Conservation (phyloP, 208 protist species). For the Histomonas meleagridis region DNA sequence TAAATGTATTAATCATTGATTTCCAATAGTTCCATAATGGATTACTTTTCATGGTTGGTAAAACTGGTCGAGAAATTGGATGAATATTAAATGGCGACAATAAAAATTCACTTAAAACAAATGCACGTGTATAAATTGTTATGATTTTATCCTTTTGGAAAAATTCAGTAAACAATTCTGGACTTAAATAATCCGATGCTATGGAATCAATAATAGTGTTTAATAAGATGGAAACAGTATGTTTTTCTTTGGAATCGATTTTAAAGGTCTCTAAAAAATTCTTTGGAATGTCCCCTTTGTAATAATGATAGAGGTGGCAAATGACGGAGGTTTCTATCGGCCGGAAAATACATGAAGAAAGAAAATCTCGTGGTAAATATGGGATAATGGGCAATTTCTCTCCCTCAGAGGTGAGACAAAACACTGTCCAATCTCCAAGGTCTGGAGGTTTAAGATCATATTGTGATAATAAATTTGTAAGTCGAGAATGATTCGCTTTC, state of each 20-base stretch:
- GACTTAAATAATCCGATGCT: neutral
- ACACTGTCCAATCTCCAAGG: neutral
- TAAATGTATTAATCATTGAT: neutral
- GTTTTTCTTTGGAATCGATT: neutral
- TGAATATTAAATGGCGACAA: neutral
- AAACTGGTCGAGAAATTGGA: neutral
- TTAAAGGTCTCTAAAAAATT: neutral
- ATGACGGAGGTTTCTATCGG: neutral
- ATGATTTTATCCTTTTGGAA: neutral
- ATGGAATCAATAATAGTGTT: neutral
- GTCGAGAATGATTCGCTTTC: neutral
- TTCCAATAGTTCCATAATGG: neutral
- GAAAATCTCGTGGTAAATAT: neutral
- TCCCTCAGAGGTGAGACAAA: neutral
- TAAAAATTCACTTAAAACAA: neutral
- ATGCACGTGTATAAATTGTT: neutral
- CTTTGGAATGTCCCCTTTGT: neutral
- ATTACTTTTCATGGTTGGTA: neutral
- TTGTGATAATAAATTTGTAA: no score
- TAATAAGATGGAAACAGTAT: neutral
- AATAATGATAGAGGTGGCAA: neutral
- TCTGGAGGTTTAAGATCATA: no score
- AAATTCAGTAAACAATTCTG: neutral
- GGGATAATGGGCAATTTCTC: neutral
- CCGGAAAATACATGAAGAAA: neutral